Conservation (phyloP, 148 eudicot species). For the Fagopyrum esculentum region DNA sequence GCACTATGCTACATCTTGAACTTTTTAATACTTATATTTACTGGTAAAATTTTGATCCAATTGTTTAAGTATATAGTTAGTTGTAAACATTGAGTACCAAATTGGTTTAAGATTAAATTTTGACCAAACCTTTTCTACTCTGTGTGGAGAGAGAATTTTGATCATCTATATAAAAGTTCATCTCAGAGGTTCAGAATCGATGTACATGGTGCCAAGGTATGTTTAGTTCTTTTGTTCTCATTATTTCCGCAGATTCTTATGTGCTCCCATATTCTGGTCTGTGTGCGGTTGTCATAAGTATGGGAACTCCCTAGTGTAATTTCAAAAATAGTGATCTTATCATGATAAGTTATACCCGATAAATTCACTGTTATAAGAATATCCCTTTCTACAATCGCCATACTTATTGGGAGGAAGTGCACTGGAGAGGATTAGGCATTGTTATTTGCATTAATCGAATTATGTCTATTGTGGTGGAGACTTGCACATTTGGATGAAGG, state of each 20-base stretch:
- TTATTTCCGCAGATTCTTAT: background rate
- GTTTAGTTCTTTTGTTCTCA: slow-evolving; percentile 11
- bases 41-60: too few species aligned
- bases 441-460: background rate
- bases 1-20: too few species aligned
- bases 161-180: slow-evolving; percentile 96
- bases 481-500: background rate
- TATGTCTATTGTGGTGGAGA: background rate
- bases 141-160: slow-evolving; percentile 98
- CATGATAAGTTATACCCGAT: background rate
- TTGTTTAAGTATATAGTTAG: too few species aligned
- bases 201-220: slow-evolving; percentile 98
- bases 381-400: background rate
- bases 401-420: background rate
- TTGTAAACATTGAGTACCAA: too few species aligned
- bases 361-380: background rate
- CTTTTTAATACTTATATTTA: too few species aligned
- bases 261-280: background rate
- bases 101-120: too few species aligned
- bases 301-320: background rate
- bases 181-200: slow-evolving; percentile 96
- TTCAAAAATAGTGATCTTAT: background rate
- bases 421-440: background rate
- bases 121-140: too few species aligned
- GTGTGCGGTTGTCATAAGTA: background rate